Conservation (phyloP, 2,329 filamentous ascomycete species). For the Coniochaeta sp. region DNA sequence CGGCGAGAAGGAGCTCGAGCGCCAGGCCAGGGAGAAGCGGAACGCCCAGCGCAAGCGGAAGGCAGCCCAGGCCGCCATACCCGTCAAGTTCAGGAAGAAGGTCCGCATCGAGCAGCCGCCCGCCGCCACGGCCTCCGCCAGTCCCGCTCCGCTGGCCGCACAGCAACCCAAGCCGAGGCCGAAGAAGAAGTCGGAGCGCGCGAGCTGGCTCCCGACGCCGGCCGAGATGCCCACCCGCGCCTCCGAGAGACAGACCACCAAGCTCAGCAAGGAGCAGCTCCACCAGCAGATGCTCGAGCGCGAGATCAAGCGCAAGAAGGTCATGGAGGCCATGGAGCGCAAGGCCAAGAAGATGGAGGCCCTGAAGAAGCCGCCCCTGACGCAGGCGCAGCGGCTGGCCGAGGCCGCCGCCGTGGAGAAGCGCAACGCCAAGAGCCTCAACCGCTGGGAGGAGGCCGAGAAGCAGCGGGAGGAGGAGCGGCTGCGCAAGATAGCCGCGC, state of each 20-base stretch:
- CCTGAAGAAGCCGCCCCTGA: conserved; percentile 72
- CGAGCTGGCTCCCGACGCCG: conserved; percentile 49
- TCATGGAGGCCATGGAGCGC: conserved; percentile 60
- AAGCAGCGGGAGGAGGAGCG: conserved; percentile 81
- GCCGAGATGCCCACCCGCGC: conserved; percentile 51
- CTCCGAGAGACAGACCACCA: conserved; percentile 50
- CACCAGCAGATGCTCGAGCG: conserved; percentile 69
- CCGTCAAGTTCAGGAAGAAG: conserved; percentile 65
- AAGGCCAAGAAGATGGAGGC: conserved; percentile 65
- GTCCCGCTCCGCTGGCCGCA: conserved; percentile 16
- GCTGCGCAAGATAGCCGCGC: conserved; percentile 72
- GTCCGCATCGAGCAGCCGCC: conserved; percentile 61
- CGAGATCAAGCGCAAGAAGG: conserved; percentile 62
- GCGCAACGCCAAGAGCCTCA: conserved; percentile 82
- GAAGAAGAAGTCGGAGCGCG: conserved; percentile 54
- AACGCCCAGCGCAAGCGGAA: conserved; percentile 71
- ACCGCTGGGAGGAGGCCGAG: conserved; percentile 90
- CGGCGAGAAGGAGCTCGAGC: conserved; percentile 82
- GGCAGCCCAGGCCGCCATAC: conserved; percentile 60
- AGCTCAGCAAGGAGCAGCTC: conserved; percentile 52
- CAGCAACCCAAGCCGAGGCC: conserved; percentile 40
- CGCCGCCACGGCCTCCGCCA: conserved; percentile 23
- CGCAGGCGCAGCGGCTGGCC: conserved; percentile 75
- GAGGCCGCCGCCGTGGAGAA: conserved; percentile 80
- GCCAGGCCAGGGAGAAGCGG: conserved; percentile 62